Conservation (phyloP, 176 grass and related monocot species). For the Zea luxurians region DNA sequence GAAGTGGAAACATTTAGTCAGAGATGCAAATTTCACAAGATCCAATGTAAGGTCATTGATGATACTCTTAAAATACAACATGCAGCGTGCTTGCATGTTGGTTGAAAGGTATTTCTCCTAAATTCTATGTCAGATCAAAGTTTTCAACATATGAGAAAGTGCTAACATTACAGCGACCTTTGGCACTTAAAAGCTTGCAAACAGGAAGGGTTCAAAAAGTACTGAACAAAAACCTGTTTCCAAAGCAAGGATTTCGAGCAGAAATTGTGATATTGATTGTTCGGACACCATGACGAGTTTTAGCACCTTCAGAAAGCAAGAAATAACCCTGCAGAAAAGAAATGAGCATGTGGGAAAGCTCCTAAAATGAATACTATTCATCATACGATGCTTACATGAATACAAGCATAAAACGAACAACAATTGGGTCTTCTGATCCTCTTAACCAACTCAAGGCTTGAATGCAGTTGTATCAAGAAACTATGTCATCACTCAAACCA, state of each 20-base stretch:
- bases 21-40: not conserved
- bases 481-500: not conserved
- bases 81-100: not conserved
- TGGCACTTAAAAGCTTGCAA: constrained; percentile 2
- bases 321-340: constrained; percentile 80
- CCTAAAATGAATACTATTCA: constrained; percentile 9
- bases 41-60: not conserved
- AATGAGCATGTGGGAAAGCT: constrained; percentile 31
- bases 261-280: constrained; percentile 90
- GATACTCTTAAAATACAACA: not conserved
- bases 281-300: constrained; percentile 67
- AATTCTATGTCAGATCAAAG: constrained; percentile 3
- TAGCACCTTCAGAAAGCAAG: constrained; percentile 95
- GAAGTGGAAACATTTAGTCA: not conserved
- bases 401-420: constrained; percentile 22
- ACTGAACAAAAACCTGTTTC: constrained; percentile 69
- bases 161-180: not conserved
- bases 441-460: not conserved
- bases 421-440: not conserved
- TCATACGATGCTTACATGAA: constrained; percentile 22
- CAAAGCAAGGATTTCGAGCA: constrained; percentile 85
- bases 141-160: constrained; percentile 7
- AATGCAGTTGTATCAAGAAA: not conserved
- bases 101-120: not conserved
- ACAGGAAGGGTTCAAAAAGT: not conserved